Percentiles rank a stretch among this genome's conserved stretches.
Evolutionary conservation across 2,329 filamentous ascomycete species (phyloP).

Genomic region (Lachnum nothofagi): DNA sequence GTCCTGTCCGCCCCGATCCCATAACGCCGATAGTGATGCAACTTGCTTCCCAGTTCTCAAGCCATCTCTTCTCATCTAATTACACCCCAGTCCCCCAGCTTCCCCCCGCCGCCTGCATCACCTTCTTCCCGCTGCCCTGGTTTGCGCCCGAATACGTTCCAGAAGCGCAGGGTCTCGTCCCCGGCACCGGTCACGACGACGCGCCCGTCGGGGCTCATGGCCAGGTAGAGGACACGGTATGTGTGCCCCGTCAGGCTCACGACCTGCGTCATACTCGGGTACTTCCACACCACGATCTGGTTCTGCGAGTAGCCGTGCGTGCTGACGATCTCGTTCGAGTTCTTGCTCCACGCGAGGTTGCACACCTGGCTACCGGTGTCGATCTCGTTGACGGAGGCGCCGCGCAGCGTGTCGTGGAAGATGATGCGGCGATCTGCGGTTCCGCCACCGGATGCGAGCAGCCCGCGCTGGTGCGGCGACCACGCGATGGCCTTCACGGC

Average conservation of each 20-base stretch:
- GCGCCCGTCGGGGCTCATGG: slow-evolving; percentile 93
- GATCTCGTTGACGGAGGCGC: slow-evolving; percentile 74
- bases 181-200: slow-evolving; percentile 93
- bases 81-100: slow-evolving; percentile 73
- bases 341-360: slow-evolving; percentile 94
- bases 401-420: slow-evolving; percentile 93
- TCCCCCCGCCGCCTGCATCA: slow-evolving; percentile 53
- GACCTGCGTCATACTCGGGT: slow-evolving; percentile 95
- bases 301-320: slow-evolving; percentile 98
- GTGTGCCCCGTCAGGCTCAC: slow-evolving; percentile 94
- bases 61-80: too few relatives aligned
- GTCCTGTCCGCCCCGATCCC: too few relatives aligned
- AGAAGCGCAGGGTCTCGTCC: slow-evolving; percentile 93
- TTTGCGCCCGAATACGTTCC: slow-evolving; percentile 88
- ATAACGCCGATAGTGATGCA: slow-evolving; percentile 7
- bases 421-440: slow-evolving; percentile 95
- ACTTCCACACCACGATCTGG: slow-evolving; percentile 99
- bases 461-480: slow-evolving; percentile 90
- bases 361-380: slow-evolving; percentile 99
- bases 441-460: slow-evolving; percentile 92
- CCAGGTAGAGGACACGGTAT: slow-evolving; percentile 90
- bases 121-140: slow-evolving; percentile 64
- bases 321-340: slow-evolving; percentile 94
- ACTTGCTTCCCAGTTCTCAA: not conserved
- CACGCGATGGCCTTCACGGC: slow-evolving; percentile 97